Conservation (phyloP, 345 rosid species). For the Eucalyptus grandis region DNA sequence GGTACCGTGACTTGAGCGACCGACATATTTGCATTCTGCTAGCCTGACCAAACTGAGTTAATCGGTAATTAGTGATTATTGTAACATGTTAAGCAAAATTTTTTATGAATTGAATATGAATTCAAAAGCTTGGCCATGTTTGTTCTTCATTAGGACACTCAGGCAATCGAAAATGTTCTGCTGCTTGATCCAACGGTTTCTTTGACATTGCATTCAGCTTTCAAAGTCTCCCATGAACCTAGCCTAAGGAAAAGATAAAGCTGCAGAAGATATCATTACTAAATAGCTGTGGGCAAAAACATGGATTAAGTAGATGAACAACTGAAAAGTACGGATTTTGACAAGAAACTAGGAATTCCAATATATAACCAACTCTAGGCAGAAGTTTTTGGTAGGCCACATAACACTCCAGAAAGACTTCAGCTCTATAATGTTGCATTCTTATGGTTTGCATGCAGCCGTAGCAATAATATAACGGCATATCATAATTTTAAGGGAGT, state of each 20-base stretch:
- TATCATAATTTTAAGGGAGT: not conserved
- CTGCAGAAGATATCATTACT: not conserved
- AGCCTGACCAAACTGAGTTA: not conserved
- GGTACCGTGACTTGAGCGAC: not conserved
- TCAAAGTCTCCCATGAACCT: not conserved
- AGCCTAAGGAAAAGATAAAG: not conserved
- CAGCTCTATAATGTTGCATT: not conserved
- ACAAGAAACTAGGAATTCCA: not conserved
- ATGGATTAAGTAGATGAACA: not conserved
- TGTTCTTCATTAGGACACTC: not conserved
- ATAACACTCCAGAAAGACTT: not conserved
- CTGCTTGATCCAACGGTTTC: not conserved
- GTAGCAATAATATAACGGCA: no score
- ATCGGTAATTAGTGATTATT: not conserved
- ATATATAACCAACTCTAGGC: not conserved
- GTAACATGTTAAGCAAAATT: not conserved
- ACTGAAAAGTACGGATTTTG: not conserved
- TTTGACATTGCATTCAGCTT: not conserved
- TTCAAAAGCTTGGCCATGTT: not conserved
- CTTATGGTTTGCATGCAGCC: not conserved
- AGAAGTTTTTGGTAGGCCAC: not conserved
- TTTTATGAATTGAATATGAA: not conserved
- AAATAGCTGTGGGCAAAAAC: not conserved
- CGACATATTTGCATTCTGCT: not conserved
- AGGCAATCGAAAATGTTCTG: not conserved